Percentiles rank a stretch among this genome's conserved stretches.
Evolutionary conservation across 225 moss, liverwort and hornwort species (phyloP).

Genomic region (Physcomitrellopsis africana): DNA sequence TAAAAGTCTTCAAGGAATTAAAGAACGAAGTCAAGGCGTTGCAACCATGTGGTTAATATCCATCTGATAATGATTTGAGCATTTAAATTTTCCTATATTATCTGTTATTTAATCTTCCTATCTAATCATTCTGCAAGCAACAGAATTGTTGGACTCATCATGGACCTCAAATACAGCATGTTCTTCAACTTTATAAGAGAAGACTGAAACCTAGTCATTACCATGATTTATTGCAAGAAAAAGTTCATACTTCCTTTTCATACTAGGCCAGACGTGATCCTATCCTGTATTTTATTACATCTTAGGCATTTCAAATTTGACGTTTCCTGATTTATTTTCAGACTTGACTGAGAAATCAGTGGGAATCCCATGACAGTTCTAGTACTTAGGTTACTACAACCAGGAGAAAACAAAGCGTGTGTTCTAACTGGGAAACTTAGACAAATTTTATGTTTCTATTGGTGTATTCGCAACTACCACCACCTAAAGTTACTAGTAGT

Average conservation of each 20-base stretch:
- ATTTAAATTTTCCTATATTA: too few species aligned
- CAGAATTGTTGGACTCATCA: neutral
- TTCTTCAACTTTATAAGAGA: neutral
- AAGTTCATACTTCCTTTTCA: neutral
- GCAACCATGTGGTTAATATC: too few species aligned
- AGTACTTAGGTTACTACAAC: neutral
- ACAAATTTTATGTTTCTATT: neutral
- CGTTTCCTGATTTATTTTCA: neutral
- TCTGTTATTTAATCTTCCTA: neutral
- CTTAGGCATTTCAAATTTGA: neutral
- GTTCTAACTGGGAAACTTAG: neutral
- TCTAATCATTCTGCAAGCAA: neutral
- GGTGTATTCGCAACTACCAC: neutral
- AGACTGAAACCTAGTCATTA: neutral
- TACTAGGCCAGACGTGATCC: neutral
- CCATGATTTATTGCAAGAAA: neutral
- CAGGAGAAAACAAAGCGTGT: neutral
- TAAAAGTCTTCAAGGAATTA: too few species aligned
- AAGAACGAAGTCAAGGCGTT: too few species aligned
- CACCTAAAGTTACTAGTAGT: neutral
- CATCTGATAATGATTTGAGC: too few species aligned
- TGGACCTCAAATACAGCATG: neutral
- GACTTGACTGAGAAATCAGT: neutral
- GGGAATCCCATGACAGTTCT: neutral
- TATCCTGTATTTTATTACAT: neutral